Percentiles rank a stretch among this genome's conserved stretches.
Conservation (phyloP, 768 basidiomycete genomes). For the Asterophora lycoperdoides region DNA sequence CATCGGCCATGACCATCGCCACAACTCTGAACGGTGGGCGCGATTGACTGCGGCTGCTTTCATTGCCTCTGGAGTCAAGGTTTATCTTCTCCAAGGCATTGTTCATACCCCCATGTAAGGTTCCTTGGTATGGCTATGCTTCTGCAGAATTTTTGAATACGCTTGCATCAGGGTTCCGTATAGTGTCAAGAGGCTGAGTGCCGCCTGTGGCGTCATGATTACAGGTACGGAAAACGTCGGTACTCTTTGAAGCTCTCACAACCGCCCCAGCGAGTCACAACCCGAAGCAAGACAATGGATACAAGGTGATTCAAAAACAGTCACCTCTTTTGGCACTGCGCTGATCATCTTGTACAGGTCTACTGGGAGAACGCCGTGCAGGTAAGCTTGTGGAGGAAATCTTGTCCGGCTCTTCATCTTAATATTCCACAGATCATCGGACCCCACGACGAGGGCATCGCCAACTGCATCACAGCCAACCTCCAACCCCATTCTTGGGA, state of each 20-base stretch:
- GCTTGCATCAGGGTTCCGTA: conserved; percentile 65
- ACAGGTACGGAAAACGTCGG: conserved; percentile 51
- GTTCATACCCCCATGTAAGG: conserved; percentile 79
- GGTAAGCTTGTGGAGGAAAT: conserved; percentile 35
- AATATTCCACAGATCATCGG: conserved; percentile 59
- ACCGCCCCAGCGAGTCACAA: conserved; percentile 71
- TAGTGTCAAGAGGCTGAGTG: conserved; percentile 56
- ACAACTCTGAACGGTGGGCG: conserved; percentile 79
- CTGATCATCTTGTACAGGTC: conserved; percentile 42
- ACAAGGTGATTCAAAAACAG: conserved; percentile 51
- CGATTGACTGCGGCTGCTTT: conserved; percentile 71
- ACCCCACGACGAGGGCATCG: conserved; percentile 80
- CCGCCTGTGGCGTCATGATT: conserved; percentile 87
- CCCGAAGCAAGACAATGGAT: conserved; percentile 89
- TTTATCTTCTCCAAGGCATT: conserved; percentile 62
- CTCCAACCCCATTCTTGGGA: conserved; percentile 51
- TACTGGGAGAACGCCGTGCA: conserved; percentile 91
- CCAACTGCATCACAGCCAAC: conserved; percentile 56
- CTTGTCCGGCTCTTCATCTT: not conserved
- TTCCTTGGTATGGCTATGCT: not conserved
- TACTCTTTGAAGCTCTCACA: not conserved
- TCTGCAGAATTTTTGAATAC: not conserved
- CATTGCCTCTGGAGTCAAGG: conserved; percentile 56
- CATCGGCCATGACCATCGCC: conserved; percentile 82
- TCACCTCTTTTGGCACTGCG: not conserved